Base-by-base conservation (phyloP, 257 asterid species). In the Salvia hispanica region DNA sequence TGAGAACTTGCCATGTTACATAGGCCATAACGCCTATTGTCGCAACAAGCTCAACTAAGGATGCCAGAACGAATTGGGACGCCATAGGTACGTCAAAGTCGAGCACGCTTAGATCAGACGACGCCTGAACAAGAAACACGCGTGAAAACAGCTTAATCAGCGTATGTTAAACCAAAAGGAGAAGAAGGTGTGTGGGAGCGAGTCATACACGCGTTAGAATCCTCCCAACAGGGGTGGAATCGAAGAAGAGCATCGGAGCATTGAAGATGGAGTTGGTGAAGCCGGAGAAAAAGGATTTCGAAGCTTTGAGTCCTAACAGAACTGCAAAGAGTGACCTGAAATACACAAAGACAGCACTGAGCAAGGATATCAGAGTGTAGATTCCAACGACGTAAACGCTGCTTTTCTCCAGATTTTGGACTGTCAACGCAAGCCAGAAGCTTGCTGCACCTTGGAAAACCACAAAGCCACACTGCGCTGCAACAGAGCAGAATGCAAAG, bases 241-340 rank as follows among this genome's bases (percentile, higher is more conserved):
- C 96, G 6, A 89, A 89, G 79, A 89, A 89, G 58, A 82, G 86
- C 95, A 89, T 89, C 0, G 96, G 92, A 56, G 96, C 95, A 39
- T 69, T 80, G 72, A 89, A 89, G 45, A 86, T 45, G 14, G 96
- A 83, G 78, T 74, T 56, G 36, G 66, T 81, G 61, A 89, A 87
- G 53, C 83, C 78, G 6, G 86, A 70, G 83, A 87, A 89, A 16
- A 89, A 89, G 12, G 82, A 77, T 59, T 76, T 12, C 3, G 96
- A 89, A 43, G 96, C 95, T 66, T 58, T 82, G 13, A 89, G 78
- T 65, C 96, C 96, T 5, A 85, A 83, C 34, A 82, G 76, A 63
- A 78, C 84, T 50, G 83, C 82, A 58, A 82, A 82, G 2, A 78
- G 69, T 40, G 89, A 52, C 77, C 91, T 87, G 21, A 85, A 56